Base-by-base conservation (phyloP, 768 basidiomycete genomes). In the Tephrocybe sp. region DNA sequence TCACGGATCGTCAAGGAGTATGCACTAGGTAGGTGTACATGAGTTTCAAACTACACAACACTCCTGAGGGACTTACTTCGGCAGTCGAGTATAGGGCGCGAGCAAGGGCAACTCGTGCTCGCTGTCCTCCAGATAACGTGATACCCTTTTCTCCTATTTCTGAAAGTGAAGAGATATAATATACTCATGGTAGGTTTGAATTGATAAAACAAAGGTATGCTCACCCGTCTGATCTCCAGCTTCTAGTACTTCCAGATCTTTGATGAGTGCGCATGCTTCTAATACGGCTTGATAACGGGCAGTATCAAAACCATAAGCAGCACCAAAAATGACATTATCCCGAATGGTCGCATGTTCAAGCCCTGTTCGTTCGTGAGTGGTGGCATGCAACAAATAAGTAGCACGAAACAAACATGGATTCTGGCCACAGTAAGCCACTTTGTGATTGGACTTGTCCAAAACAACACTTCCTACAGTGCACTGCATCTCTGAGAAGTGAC, bases 131-230 rank as follows among this genome's bases (percentile, higher is more conserved):
- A 9, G 82, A 83, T n/a, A 86, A 62, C 0, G 84, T 85, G 27
- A 87, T 83, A 2, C 89, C 91, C 58, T 87, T 88, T 63, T 93
- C 91, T 39, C 89, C 89, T 46, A 91, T 86, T 63, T 89, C 85
- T 78, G 42, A 9, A 38, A 59, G 49, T 19, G 21, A 9, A 26
- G 31, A 24, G 44, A 11, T 36, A n/a, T 9, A 15, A 26, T 11
- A 25, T 16, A 40, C 43, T 21, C 16, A 2, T 2, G 16, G 22
- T 26, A 22, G 18, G 25, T 13, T 30, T 16, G 24, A 22, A 19
- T n/a, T 19, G 18, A 48, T 26, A 7, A 42, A 27, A 41, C 31
- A 25, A n/a, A n/a, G n/a, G n/a, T n/a, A n/a, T n/a, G 9, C 62
- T 32, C 52, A 83, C 87, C 84, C 25, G 90, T 92, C 65, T 85